These are phyloP conservation scores for Monascus ruber DNA, from an alignment of 2,329 filamentous ascomycete species.

Conservation along the genomic window DNA sequence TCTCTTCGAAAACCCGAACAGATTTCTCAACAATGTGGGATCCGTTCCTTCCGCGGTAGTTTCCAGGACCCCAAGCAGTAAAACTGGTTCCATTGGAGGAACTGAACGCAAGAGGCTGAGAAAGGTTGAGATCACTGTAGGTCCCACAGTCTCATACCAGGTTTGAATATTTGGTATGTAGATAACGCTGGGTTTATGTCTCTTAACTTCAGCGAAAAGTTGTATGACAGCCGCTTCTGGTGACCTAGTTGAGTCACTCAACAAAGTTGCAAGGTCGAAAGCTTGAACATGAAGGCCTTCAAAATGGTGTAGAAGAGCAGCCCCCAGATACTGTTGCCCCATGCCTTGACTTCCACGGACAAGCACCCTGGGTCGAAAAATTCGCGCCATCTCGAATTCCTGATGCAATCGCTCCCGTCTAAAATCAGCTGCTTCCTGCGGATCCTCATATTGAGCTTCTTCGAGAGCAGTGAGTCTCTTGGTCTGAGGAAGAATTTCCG, in stretches of 20 bases:
- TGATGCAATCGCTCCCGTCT: conserved; percentile 64
- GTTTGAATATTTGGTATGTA: conserved; percentile 83
- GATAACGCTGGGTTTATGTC: conserved; percentile 91
- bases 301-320: conserved; percentile 77
- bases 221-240: conserved; percentile 82
- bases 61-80: conserved; percentile 79
- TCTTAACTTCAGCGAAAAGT: conserved; percentile 81
- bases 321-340: conserved; percentile 83
- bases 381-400: conserved; percentile 75
- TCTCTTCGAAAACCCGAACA: conserved; percentile 77
- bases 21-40: conserved; percentile 53
- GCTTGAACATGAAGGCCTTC: conserved; percentile 91
- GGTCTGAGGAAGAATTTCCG: conserved; percentile 68
- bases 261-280: conserved; percentile 78
- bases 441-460: conserved; percentile 83
- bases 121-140: conserved; percentile 63
- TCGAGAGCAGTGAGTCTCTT: conserved; percentile 83
- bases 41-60: conserved; percentile 52
- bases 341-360: conserved; percentile 76
- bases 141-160: conserved; percentile 66
- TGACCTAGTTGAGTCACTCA: conserved; percentile 69
- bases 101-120: conserved; percentile 69
- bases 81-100: conserved; percentile 77
- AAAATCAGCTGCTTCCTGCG: conserved; percentile 74
- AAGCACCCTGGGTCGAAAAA: conserved; percentile 80